A percentile compares a stretch with the other conserved stretches of the same genome.
phyloP scores from a whole-genome alignment of 2,329 filamentous ascomycete species.

The Cladophialophora chaetospira region DNA sequence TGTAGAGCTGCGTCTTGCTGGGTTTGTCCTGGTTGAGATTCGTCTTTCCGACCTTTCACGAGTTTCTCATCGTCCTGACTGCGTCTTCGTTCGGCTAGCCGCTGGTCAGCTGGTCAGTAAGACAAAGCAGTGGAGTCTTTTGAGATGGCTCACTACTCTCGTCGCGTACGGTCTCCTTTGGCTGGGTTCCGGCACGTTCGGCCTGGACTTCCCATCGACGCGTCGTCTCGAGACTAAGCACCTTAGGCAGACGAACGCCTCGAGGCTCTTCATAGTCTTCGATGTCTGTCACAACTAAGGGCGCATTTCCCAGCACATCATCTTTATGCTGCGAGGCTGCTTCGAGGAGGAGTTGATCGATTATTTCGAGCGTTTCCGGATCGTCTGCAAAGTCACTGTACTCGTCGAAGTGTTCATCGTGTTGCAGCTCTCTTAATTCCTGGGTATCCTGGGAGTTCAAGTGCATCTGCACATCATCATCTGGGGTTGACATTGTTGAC shows the following conservation, averaged over 20 bases:
- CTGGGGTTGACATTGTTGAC: slow-evolving; percentile 15
- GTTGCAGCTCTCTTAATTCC: background rate
- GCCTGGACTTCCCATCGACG: slow-evolving; percentile 24
- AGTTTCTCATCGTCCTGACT: slow-evolving; percentile 7
- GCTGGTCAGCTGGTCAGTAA: slow-evolving; percentile 46
- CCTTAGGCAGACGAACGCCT: slow-evolving; percentile 43
- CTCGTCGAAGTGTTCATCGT: slow-evolving; percentile 48
- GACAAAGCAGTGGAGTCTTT: slow-evolving; percentile 42
- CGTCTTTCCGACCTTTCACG: background rate
- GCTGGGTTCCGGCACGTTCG: background rate
- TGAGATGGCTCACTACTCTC: slow-evolving; percentile 24
- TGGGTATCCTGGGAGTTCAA: background rate
- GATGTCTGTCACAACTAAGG: slow-evolving; percentile 41
- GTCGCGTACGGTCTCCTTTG: slow-evolving; percentile 26
- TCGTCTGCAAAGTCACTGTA: slow-evolving; percentile 65
- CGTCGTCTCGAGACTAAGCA: slow-evolving; percentile 44
- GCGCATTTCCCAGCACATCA: slow-evolving; percentile 20
- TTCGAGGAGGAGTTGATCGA: slow-evolving; percentile 55
- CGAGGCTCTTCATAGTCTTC: slow-evolving; percentile 47
- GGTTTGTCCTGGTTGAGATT: slow-evolving; percentile 20
- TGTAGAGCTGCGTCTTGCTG: slow-evolving; percentile 8
- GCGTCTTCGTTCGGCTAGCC: slow-evolving; percentile 28
- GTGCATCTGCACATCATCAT: slow-evolving; percentile 11
- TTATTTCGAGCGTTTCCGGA: slow-evolving; percentile 52
- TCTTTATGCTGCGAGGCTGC: slow-evolving; percentile 39